Percentiles rank a stretch among this genome's conserved stretches.
Evolutionary conservation across 352 stramenopile genomes (phyloP).

Genomic region (Pythium aphanidermatum): DNA sequence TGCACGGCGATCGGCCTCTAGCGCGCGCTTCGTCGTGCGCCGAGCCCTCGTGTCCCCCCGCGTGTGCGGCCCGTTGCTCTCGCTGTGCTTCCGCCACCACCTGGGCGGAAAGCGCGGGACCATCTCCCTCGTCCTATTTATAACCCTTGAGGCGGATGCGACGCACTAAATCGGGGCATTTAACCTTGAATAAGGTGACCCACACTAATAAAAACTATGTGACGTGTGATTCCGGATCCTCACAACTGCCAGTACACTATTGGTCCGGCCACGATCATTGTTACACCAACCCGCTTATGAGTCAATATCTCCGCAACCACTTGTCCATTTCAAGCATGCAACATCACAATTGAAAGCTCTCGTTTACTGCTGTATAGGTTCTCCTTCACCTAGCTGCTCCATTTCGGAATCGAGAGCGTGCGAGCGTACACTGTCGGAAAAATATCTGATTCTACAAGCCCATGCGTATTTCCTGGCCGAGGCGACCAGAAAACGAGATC

Average conservation of each 20-base stretch:
- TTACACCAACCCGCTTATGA: not conserved
- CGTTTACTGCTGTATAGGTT: not conserved
- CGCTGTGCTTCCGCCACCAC: too few relatives aligned
- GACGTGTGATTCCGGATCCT: too few relatives aligned
- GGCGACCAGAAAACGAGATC: not conserved
- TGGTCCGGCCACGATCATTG: constrained; percentile 1
- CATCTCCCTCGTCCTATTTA: too few relatives aligned
- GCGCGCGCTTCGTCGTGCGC: constrained; percentile 13
- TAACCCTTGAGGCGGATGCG: too few relatives aligned
- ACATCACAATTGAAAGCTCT: not conserved
- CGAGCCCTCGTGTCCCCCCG: constrained; percentile 6
- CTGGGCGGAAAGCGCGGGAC: too few relatives aligned
- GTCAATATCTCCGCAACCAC: constrained; percentile 1
- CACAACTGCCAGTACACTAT: too few relatives aligned
- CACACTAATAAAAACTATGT: too few relatives aligned
- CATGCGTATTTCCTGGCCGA: constrained; percentile 1
- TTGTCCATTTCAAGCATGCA: constrained; percentile 1
- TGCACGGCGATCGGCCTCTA: constrained; percentile 9
- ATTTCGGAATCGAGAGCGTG: constrained; percentile 1
- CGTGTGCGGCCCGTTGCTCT: too few relatives aligned
- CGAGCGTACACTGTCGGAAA: constrained; percentile 2
- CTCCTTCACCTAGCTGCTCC: constrained; percentile 1
- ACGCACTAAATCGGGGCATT: too few relatives aligned
- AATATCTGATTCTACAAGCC: constrained; percentile 3
- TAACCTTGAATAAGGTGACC: too few relatives aligned